Percentiles rank a stretch among this genome's conserved stretches.
These are phyloP conservation scores for Curvularia sp. DNA, from an alignment of 2,329 filamentous ascomycete genomes.

Conservation along the genomic window DNA sequence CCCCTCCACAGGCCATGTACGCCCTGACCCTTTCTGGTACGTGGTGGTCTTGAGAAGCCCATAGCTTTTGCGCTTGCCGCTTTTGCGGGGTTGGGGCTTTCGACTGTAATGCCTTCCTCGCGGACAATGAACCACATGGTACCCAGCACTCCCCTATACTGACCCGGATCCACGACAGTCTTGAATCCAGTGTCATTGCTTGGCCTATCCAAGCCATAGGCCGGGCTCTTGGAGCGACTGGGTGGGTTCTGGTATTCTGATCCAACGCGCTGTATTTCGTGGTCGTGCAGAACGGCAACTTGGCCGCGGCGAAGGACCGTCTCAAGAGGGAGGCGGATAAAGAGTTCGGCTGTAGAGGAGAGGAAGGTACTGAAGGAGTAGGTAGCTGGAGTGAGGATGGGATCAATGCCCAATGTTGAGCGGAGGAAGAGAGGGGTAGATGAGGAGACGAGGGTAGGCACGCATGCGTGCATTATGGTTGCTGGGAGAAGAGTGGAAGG, in stretches of 20 bases:
- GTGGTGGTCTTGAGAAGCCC: constrained; percentile 47
- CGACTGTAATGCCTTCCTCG: constrained; percentile 72
- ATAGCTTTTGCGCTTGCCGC: constrained; percentile 34
- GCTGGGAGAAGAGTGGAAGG: constrained; percentile 75
- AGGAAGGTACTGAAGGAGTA: constrained; percentile 86
- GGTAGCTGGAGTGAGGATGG: constrained; percentile 76
- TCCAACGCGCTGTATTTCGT: constrained; percentile 41
- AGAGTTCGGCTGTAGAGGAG: constrained; percentile 78
- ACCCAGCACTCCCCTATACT: constrained; percentile 84
- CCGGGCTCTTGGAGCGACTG: constrained; percentile 21
- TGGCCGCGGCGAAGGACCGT: constrained; percentile 90
- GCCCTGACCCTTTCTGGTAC: constrained; percentile 69
- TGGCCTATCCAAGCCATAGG: constrained; percentile 30
- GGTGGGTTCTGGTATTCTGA: constrained; percentile 35
- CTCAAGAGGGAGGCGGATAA: constrained; percentile 87
- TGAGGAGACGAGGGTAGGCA: constrained; percentile 82
- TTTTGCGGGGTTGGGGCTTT: constrained; percentile 33
- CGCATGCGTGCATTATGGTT: constrained; percentile 83
- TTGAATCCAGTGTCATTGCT: constrained; percentile 55
- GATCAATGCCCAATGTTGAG: constrained; percentile 83
- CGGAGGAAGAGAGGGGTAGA: constrained; percentile 86
- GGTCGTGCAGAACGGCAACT: constrained; percentile 65
- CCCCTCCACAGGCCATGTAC: constrained; percentile 73
- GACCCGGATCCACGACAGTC: constrained; percentile 80
- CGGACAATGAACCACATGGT: constrained; percentile 88